Conservation (phyloP, 2,329 filamentous ascomycete genomes). For the Chaetomium sp. region DNA sequence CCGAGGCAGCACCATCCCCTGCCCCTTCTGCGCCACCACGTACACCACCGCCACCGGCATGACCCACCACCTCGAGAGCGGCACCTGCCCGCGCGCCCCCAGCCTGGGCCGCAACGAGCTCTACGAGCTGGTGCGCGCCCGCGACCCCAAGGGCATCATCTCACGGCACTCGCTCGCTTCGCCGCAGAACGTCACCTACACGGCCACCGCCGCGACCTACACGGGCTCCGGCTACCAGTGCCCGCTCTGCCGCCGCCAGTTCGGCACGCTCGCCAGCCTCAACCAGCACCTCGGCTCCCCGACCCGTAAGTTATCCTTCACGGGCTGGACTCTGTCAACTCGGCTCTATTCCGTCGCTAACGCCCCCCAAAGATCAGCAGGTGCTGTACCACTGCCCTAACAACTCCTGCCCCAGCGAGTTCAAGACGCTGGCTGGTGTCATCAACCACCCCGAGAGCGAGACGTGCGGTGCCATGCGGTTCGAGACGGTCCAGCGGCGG, state of each 20-base stretch:
- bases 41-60: constrained; percentile 57
- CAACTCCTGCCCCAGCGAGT: constrained; percentile 41
- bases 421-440: constrained; percentile 44
- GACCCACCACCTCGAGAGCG: constrained; percentile 57
- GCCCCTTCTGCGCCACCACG: constrained; percentile 55
- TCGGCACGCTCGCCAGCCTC: constrained; percentile 42
- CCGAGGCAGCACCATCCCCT: constrained; percentile 47
- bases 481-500: constrained; percentile 41
- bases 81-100: constrained; percentile 51
- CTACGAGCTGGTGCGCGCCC: constrained; percentile 47
- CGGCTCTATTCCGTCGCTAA: no score
- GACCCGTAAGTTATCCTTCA: constrained; percentile 48
- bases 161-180: constrained; percentile 54
- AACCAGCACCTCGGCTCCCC: constrained; percentile 59
- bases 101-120: constrained; percentile 52
- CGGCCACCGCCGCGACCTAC: constrained; percentile 46
- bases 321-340: no score
- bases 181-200: constrained; percentile 38
- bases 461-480: constrained; percentile 44
- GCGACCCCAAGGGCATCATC: constrained; percentile 53
- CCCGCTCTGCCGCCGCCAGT: constrained; percentile 55
- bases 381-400: constrained; percentile 48
- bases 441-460: constrained; percentile 51
- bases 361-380: constrained; percentile 42
- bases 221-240: constrained; percentile 54